Conservation (phyloP, 164 flowering plant species). For the Akebia trifoliata region DNA sequence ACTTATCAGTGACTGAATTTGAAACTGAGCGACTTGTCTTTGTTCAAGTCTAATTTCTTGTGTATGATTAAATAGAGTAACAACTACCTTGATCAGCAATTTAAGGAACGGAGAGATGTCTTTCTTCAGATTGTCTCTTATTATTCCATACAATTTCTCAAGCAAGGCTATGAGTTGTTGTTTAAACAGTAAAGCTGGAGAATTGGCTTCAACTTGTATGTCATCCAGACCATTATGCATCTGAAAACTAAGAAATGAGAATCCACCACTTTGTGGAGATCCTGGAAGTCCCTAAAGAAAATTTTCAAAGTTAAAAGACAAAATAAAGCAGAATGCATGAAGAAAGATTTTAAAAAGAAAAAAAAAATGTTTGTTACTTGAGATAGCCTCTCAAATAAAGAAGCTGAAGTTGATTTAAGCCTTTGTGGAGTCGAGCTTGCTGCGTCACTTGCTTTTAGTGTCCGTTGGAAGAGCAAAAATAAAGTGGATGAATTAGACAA, state of each 20-base stretch:
- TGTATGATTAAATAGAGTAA: background rate
- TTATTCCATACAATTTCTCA: conserved; percentile 98
- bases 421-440: conserved; percentile 91
- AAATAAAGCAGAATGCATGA: background rate
- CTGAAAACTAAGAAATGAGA: conserved; percentile 76
- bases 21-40: background rate
- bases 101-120: conserved; percentile 96
- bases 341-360: background rate
- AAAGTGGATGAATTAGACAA: conserved; percentile 83
- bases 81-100: conserved; percentile 80
- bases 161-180: conserved; percentile 98
- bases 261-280: conserved; percentile 91
- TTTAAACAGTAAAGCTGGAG: conserved; percentile 95
- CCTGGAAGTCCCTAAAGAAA: conserved; percentile 60
- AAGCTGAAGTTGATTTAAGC: conserved; percentile 74
- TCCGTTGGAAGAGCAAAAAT: conserved; percentile 87
- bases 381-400: conserved; percentile 96
- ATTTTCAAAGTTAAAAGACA: background rate
- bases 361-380: conserved; percentile 40
- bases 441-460: conserved; percentile 92
- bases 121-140: conserved; percentile 93
- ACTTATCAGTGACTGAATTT: background rate
- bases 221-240: conserved; percentile 68
- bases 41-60: too few species aligned
- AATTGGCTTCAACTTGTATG: conserved; percentile 94